Evolutionary conservation across 2,329 filamentous ascomycete genomes (phyloP).

Genomic region (Paecilomyces fulvus): DNA sequence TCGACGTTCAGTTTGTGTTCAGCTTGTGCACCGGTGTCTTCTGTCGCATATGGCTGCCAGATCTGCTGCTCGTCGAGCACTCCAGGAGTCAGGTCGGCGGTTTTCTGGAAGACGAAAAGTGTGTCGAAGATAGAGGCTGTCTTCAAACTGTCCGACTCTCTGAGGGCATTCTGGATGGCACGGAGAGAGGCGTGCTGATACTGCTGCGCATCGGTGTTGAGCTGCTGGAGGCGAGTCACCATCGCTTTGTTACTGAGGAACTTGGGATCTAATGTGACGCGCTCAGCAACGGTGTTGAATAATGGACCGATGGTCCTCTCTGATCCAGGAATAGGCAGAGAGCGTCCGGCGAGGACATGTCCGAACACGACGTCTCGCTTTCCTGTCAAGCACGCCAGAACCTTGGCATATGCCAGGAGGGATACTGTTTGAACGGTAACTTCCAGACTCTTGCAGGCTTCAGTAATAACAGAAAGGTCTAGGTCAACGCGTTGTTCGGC

Average conservation of each 20-base stretch:
- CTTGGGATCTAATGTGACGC: slow-evolving; percentile 23
- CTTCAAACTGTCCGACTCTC: slow-evolving; percentile 24
- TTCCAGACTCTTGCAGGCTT: slow-evolving; percentile 17
- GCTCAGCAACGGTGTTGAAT: slow-evolving; percentile 48
- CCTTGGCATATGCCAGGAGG: slow-evolving; percentile 22
- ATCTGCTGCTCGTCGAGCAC: slow-evolving; percentile 12
- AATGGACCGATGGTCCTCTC: slow-evolving; percentile 44
- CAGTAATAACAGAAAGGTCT: slow-evolving; percentile 8
- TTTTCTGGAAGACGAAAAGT: slow-evolving; percentile 46
- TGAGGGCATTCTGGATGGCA: slow-evolving; percentile 39
- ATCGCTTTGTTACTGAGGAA: slow-evolving; percentile 31
- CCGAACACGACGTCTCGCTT: slow-evolving; percentile 34
- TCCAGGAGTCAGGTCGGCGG: slow-evolving; percentile 8
- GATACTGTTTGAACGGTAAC: slow-evolving; percentile 22
- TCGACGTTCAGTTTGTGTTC: slow-evolving; percentile 25
- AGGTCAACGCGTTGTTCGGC: slow-evolving; percentile 12
- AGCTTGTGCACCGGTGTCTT: slow-evolving; percentile 13
- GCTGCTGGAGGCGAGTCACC: slow-evolving; percentile 37
- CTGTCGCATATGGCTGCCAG: slow-evolving; percentile 14
- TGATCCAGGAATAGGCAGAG: slow-evolving; percentile 37
- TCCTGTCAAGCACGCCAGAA: slow-evolving; percentile 20
- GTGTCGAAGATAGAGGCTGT: slow-evolving; percentile 37
- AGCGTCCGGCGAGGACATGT: slow-evolving; percentile 45
- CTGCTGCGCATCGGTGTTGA: slow-evolving; percentile 36
- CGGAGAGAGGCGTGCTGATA: slow-evolving; percentile 46